Evolutionary conservation across 1,284 basidiomycete species (phyloP), one percentile per base, ranked within the genome.

Genomic region (Fomitopsis betulina): DNA sequence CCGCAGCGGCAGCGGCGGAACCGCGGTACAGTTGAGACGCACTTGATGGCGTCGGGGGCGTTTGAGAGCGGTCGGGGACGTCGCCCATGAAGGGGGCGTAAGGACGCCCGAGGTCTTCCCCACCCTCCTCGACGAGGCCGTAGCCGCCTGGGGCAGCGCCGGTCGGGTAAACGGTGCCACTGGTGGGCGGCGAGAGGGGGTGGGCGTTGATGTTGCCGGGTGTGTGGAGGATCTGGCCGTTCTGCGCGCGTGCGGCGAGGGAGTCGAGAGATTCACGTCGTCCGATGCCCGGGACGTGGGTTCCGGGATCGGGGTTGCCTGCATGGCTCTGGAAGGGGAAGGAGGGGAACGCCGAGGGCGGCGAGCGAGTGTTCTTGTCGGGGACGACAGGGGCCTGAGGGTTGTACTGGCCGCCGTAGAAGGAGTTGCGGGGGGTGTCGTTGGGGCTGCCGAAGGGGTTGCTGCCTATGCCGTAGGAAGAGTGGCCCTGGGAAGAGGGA

Each of bases 311-410:
- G 1, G 84, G 81, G 66, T 86, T 86, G 10, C 86, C 84, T 1
- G 80, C 75, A 65, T 86, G 78, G 0, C 79, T 76, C 65, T 84
- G 83, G 77, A 83, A 84, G 13, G 82, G 81, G 60, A 79, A 86
- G 3, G 81, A 17, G 32, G 49, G 49, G 78, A 81, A 23, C 79
- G 83, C 1, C 78, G 83, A 35, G 72, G 75, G 56, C 57, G 65
- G 61, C 8, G 68, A 57, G 45, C 63, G 63, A 27, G 35, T 42
- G 54, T 50, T 40, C 43, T 53, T 50, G 8, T 47, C 25, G 30
- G 43, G 32, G 30, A 38, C 37, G 2, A 61, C 49, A 23, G 63
- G 43, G 40, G 12, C 35, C 35, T 37, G 35, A 12, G 35, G 3
- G 35, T 60, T 45, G 47, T 33, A 23, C 37, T 27, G 57, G 0